Percentiles rank a stretch among this genome's conserved stretches.
phyloP scores from a whole-genome alignment of 495 filamentous ascomycete genomes.

The Aspergillus diversus region DNA sequence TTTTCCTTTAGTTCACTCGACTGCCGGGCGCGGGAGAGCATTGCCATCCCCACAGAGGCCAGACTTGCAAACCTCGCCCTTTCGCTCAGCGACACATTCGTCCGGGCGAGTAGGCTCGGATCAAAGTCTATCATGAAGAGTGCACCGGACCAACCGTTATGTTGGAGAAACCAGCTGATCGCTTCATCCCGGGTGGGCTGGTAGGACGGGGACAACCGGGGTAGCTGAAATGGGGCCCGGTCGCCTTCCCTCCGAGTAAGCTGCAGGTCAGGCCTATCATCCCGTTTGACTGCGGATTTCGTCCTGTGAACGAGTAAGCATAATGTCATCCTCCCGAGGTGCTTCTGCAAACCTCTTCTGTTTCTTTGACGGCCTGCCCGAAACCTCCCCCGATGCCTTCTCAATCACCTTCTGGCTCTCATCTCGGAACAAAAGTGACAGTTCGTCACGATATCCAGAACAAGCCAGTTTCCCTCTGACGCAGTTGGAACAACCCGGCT shows the following conservation, averaged over 20 bases:
- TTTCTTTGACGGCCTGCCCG: too few relatives aligned
- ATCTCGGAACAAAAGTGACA: conserved; percentile 73
- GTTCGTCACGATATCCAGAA: conserved; percentile 70
- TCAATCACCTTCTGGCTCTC: conserved; percentile 69
- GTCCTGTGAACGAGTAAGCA: too few relatives aligned
- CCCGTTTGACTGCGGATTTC: too few relatives aligned
- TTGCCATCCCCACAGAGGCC: conserved; percentile 53
- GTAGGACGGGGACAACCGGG: conserved; percentile 26
- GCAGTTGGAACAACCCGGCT: conserved; percentile 71
- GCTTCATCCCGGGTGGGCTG: conserved; percentile 41
- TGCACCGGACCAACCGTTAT: conserved; percentile 42
- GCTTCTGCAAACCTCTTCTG: too few relatives aligned
- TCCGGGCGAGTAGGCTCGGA: conserved; percentile 29
- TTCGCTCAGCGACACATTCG: conserved; percentile 27
- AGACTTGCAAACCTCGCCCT: conserved; percentile 49
- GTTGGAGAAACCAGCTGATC: conserved; percentile 47
- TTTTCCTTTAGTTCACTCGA: conserved; percentile 36
- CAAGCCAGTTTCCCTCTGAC: conserved; percentile 65
- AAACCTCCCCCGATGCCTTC: conserved; percentile 46
- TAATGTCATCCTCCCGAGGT: too few relatives aligned
- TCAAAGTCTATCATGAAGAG: conserved; percentile 36
- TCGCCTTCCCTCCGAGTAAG: too few relatives aligned
- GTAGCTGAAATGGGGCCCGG: too few relatives aligned
- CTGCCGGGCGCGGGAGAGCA: conserved; percentile 47
- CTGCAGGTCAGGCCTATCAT: too few relatives aligned